Percentiles rank a stretch among this genome's conserved stretches.
phyloP scores from a whole-genome alignment of 306 rosid genomes.

The Astragalus membranaceus region DNA sequence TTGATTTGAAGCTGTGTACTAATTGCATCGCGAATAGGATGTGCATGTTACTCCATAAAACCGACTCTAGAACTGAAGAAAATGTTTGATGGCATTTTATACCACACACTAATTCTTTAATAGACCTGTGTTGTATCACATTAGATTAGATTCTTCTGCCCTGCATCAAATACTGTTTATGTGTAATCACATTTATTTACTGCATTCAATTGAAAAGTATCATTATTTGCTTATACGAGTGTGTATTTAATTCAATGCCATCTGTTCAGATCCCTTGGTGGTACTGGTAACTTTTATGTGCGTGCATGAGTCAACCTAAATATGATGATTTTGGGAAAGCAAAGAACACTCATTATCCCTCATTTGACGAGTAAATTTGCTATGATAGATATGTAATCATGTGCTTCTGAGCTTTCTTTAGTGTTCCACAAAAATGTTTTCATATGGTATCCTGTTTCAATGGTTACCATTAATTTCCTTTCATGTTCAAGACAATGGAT shows the following conservation, averaged over 20 bases:
- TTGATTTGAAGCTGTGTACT: conserved; percentile 35
- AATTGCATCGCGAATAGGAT: conserved; percentile 12
- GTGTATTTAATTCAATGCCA: neutral
- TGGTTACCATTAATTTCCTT: neutral
- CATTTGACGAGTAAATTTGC: neutral
- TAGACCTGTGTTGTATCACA: neutral
- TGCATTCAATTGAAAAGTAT: conserved; percentile 22
- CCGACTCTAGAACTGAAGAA: conserved; percentile 7
- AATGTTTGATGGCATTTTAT: conserved; percentile 14
- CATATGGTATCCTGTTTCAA: neutral
- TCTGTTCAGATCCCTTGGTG: neutral
- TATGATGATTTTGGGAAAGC: neutral
- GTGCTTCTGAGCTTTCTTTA: neutral
- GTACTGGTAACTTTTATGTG: neutral
- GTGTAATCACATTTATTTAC: conserved; percentile 22
- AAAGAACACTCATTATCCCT: neutral
- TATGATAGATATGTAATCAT: neutral
- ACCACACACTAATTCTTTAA: neutral
- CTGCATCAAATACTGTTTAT: neutral
- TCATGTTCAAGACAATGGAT: neutral
- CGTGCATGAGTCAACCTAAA: neutral
- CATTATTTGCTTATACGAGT: neutral
- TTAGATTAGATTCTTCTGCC: conserved; percentile 7
- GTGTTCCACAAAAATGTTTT: neutral
- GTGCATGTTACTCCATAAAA: conserved; percentile 14